Conservation (phyloP, 768 basidiomycete species). For the Collybia sordida region DNA sequence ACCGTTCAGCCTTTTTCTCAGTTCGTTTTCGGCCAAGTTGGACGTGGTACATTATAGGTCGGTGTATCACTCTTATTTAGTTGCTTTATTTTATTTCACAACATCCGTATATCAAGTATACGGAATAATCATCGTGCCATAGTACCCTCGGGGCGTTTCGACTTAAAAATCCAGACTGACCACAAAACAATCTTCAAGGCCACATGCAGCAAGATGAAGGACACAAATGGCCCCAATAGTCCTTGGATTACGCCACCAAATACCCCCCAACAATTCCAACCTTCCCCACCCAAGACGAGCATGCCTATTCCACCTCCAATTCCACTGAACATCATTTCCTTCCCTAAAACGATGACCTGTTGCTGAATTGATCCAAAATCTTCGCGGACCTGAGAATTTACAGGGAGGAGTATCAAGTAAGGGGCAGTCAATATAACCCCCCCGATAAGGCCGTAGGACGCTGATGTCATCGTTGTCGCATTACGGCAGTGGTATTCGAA, state of each 20-base stretch:
- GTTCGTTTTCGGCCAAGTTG: too few species aligned
- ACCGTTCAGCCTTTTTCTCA: too few species aligned
- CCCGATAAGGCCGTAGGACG: slow-evolving; percentile 12
- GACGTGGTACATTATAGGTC: too few species aligned
- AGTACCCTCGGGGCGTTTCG: background rate
- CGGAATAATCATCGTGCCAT: background rate
- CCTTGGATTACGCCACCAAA: slow-evolving; percentile 4
- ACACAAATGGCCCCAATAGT: slow-evolving; percentile 8
- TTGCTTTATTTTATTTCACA: too few species aligned
- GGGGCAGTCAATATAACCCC: slow-evolving; percentile 17
- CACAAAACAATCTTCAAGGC: slow-evolving; percentile 6
- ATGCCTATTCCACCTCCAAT: slow-evolving; percentile 9
- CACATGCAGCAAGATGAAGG: slow-evolving; percentile 2
- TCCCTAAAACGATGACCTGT: slow-evolving; percentile 4
- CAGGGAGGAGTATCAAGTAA: slow-evolving; percentile 12
- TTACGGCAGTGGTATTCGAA: background rate
- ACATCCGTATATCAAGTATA: too few species aligned
- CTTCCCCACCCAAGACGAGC: slow-evolving; percentile 1
- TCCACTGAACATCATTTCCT: slow-evolving; percentile 14
- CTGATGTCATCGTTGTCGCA: slow-evolving; percentile 2
- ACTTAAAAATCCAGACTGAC: background rate
- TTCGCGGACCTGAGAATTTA: background rate
- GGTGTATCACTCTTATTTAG: too few species aligned
- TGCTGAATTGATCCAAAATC: background rate
- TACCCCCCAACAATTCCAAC: slow-evolving; percentile 1